A percentile compares a stretch with the other conserved stretches of the same genome.
phyloP scores from a whole-genome alignment of 164 flowering plant genomes.

The Kalanchoe fedtschenkoi region DNA sequence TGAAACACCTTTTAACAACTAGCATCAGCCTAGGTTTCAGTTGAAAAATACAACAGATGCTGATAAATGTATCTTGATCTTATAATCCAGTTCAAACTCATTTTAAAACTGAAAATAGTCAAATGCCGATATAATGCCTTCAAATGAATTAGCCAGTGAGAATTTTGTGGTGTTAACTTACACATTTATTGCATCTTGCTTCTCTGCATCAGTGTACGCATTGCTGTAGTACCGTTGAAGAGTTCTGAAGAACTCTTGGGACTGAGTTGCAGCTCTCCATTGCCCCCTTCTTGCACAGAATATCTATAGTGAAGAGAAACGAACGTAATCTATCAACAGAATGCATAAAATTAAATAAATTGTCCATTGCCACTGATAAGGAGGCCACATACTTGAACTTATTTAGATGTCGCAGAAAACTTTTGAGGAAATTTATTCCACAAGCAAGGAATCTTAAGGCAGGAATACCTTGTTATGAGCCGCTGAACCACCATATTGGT shows the following conservation, averaged over 20 bases:
- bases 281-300: constrained; percentile 49
- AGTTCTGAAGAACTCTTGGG: constrained; percentile 53
- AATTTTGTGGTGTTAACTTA: constrained; percentile 13
- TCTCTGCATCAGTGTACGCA: constrained; percentile 49
- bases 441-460: neutral
- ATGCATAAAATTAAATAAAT: neutral
- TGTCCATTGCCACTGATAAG: neutral
- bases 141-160: neutral
- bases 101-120: neutral
- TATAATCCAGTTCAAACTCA: neutral
- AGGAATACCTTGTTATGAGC: constrained; percentile 43
- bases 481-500: constrained; percentile 56
- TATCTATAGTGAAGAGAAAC: constrained; percentile 19
- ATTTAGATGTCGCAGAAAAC: neutral
- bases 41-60: neutral
- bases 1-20: neutral
- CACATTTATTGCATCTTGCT: constrained; percentile 47
- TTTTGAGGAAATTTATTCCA: neutral
- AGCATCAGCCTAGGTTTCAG: neutral
- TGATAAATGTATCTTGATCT: neutral
- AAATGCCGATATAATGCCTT: neutral
- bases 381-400: neutral
- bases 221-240: constrained; percentile 49
- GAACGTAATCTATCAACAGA: neutral
- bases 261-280: constrained; percentile 47